Evolutionary conservation across 2,329 filamentous ascomycete species (phyloP), one percentile per base, ranked within the genome.

Genomic region (Botrytis sinoallii): DNA sequence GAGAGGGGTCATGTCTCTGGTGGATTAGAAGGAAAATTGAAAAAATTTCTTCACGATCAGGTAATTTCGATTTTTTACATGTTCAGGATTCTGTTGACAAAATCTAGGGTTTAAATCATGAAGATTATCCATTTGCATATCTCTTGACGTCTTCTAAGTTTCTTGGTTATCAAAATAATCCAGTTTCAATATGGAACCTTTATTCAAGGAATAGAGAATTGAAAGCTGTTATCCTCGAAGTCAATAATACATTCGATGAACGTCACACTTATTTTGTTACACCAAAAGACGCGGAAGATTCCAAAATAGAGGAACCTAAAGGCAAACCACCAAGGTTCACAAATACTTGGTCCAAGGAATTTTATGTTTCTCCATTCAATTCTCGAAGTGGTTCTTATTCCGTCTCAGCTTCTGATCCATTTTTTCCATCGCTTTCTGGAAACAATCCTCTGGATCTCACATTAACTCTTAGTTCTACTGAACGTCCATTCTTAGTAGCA

Each of bases 151-250:
- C 91, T 5, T 88, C 92, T 8, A 86, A 86, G 44, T 91, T 93
- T 75, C 80, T 93, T 9, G 90, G 90, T 4, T 92, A 92, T 79
- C 88, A 88, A 35, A 93, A 93, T 82, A 94, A 93, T 77, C 91
- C 91, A 0, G 90, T 92, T 4, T 94, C 91, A 0, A 92, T 94
- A 78, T 95, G 92, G 91, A 93, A 94, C 77, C 85, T 95, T 3
- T 94, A 95, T 80, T 87, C 89, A 20, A 77, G 82, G 0, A 81
- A 87, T 14, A 86, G 86, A 73, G 81, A 85, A 9, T 84, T 94
- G 22, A 86, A 85, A 38, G 89, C 89, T 72, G 89, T 93, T 82
- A 85, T 95, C 1, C 79, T 93, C 1, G 92, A 95, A 80, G 90
- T 94, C 64, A 93, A 93, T 81, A 94, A 94, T 77, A 93, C 91